Conservation (phyloP, 106 monocot species). For the Dioscorea zingiberensis region DNA sequence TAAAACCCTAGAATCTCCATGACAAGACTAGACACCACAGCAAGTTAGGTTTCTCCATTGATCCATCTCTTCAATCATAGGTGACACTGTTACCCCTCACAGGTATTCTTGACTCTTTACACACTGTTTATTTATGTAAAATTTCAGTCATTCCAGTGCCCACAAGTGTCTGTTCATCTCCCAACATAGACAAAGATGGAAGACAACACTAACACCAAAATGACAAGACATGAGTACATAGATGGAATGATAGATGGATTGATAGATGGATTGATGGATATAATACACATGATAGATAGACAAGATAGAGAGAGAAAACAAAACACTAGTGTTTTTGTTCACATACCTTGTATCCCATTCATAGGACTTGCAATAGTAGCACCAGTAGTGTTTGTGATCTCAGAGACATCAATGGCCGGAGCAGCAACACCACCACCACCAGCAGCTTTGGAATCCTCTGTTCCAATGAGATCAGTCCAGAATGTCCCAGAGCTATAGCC, state of each 20-base stretch:
- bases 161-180: too few species aligned
- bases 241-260: not conserved
- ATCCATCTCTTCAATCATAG: slow-evolving; percentile 36
- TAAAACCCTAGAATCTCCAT: slow-evolving; percentile 26
- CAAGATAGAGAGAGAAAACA: not conserved
- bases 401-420: not conserved
- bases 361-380: slow-evolving; percentile 3
- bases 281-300: not conserved
- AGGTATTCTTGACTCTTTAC: not conserved
- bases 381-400: not conserved
- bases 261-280: not conserved
- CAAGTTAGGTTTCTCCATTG: slow-evolving; percentile 8
- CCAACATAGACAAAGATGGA: not conserved
- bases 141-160: too few species aligned
- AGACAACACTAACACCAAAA: not conserved
- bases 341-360: slow-evolving; percentile 38
- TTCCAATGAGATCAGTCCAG: slow-evolving; percentile 12
- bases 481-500: not conserved
- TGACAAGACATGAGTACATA: slow-evolving; percentile 1
- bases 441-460: not conserved
- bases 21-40: slow-evolving; percentile 40
- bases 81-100: not conserved
- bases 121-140: not conserved
- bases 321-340: too few species aligned
- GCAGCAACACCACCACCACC: not conserved